Evolutionary conservation across 192 early-diverging fungal genomes (phyloP).

Genomic region (Physocladia obscura): DNA sequence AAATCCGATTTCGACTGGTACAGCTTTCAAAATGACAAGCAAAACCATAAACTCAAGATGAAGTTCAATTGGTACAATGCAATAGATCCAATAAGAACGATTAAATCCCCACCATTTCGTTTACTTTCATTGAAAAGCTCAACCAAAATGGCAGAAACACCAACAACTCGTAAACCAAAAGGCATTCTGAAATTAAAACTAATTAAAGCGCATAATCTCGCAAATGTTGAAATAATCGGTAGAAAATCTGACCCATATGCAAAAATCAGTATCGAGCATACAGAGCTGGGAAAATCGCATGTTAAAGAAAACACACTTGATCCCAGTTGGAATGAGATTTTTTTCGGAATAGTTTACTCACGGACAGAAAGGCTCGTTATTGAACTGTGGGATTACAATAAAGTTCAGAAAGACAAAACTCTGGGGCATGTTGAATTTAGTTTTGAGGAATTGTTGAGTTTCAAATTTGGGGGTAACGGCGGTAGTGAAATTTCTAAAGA

Average conservation of each 20-base stretch:
- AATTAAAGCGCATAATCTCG: conserved; percentile 69
- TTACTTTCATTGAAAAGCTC: too few relatives aligned
- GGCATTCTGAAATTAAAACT: conserved; percentile 79
- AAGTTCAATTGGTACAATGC: too few relatives aligned
- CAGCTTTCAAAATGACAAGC: too few relatives aligned
- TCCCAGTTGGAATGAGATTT: conserved; percentile 88
- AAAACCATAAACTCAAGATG: too few relatives aligned
- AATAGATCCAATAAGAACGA: too few relatives aligned
- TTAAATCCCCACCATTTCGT: too few relatives aligned
- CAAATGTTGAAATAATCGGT: conserved; percentile 79
- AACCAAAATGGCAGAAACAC: too few relatives aligned
- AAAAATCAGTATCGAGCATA: conserved; percentile 63
- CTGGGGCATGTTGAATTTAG: conserved; percentile 65
- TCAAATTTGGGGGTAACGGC: neutral
- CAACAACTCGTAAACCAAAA: conserved; percentile 55
- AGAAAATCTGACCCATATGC: conserved; percentile 91
- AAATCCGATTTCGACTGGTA: too few relatives aligned
- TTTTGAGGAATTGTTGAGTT: conserved; percentile 32
- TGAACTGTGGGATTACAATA: conserved; percentile 86
- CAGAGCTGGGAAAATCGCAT: conserved; percentile 70
- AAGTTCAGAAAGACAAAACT: conserved; percentile 77
- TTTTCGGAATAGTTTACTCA: conserved; percentile 81
- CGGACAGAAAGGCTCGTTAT: conserved; percentile 70
- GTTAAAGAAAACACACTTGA: conserved; percentile 79
- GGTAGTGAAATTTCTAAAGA: conserved; percentile 9